These are phyloP conservation scores for Singerocomus inundabilis DNA, from an alignment of 1,284 basidiomycete genomes.

Conservation along the genomic window DNA sequence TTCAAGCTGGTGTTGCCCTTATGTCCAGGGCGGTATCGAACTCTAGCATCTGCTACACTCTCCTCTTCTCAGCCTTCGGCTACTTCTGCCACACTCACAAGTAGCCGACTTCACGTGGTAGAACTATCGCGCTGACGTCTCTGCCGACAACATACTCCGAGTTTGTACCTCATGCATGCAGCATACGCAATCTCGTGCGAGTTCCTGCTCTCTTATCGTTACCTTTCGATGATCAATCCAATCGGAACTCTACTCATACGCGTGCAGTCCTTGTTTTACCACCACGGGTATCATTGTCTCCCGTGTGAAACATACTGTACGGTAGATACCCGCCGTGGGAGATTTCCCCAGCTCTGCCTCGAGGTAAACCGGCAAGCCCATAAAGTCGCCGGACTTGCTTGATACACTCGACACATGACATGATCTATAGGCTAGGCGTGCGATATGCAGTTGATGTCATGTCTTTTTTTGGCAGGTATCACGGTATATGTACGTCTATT, in stretches of 20 bases:
- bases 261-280: neutral
- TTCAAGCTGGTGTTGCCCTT: conserved; percentile 2
- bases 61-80: neutral
- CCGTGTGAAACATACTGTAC: conserved; percentile 1
- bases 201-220: neutral
- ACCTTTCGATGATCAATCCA: neutral
- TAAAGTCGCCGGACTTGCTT: neutral
- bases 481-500: conserved; percentile 46
- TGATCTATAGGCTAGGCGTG: conserved; percentile 51
- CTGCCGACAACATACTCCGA: conserved; percentile 1
- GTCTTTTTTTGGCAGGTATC: conserved; percentile 50
- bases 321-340: conserved; percentile 26
- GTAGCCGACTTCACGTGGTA: neutral
- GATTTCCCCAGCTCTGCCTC: conserved; percentile 20
- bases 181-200: conserved; percentile 33
- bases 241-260: neutral
- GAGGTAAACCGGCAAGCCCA: conserved; percentile 4
- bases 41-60: neutral
- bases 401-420: neutral
- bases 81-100: neutral
- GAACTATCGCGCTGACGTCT: neutral
- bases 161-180: conserved; percentile 11
- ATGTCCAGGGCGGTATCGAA: neutral
- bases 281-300: neutral
- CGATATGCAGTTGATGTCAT: conserved; percentile 36